Evolutionary conservation across 1,139 yeast genomes (phyloP).

Genomic region (Geotrichum aggregatum): DNA sequence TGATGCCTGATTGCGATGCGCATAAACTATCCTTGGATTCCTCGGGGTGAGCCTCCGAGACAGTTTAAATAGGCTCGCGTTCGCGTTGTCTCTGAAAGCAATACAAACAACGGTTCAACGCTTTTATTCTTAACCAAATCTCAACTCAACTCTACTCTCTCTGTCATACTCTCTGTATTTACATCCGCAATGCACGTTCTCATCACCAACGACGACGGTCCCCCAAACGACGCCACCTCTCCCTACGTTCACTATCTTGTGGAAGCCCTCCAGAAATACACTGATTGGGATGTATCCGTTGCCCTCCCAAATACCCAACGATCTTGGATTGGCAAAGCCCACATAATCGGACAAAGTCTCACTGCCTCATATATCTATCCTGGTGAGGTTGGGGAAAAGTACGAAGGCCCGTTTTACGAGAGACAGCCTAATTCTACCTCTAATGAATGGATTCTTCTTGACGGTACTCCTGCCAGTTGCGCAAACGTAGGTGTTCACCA

Average conservation of each 20-base stretch:
- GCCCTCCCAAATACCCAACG: slow-evolving; percentile 64
- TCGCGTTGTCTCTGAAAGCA: no score
- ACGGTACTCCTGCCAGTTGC: slow-evolving; percentile 95
- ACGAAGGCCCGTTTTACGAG: slow-evolving; percentile 63
- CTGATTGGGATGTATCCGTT: slow-evolving; percentile 82
- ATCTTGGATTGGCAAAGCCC: slow-evolving; percentile 98
- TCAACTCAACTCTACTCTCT: background rate
- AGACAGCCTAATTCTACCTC: slow-evolving; percentile 38
- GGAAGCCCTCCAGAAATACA: slow-evolving; percentile 56
- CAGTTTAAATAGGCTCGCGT: no score
- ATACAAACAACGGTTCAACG: no score
- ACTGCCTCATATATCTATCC: slow-evolving; percentile 56
- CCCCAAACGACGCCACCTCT: slow-evolving; percentile 72
- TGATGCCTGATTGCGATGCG: no score
- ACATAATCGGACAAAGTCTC: slow-evolving; percentile 78
- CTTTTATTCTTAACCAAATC: background rate
- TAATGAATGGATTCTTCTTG: slow-evolving; percentile 80
- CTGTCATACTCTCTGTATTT: background rate
- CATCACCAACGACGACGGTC: slow-evolving; percentile 94
- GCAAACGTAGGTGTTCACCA: slow-evolving; percentile 86
- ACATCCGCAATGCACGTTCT: slow-evolving; percentile 27
- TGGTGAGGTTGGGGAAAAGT: slow-evolving; percentile 43
- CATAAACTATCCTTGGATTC: no score
- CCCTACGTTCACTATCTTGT: slow-evolving; percentile 83
- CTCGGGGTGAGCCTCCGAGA: no score